These are phyloP conservation scores for Zopfia rhizophila DNA, from an alignment of 2,329 filamentous ascomycete species.

Conservation along the genomic window DNA sequence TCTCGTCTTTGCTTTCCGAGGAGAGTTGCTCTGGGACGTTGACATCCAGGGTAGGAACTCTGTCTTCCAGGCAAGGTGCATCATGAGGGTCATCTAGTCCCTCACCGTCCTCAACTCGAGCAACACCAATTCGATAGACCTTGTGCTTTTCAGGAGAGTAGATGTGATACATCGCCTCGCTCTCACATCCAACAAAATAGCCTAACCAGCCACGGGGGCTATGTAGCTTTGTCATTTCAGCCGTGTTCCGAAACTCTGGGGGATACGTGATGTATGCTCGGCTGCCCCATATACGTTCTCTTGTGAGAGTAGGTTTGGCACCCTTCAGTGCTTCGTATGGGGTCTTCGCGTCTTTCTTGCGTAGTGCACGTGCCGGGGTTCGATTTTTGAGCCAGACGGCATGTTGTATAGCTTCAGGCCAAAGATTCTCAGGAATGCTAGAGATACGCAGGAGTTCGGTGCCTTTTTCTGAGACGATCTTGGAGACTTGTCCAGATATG, in stretches of 20 bases:
- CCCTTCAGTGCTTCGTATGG: conserved; percentile 1
- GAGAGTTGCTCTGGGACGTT: background rate
- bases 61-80: conserved; percentile 7
- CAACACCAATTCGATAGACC: background rate
- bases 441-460: background rate
- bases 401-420: conserved; percentile 1
- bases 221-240: conserved; percentile 1
- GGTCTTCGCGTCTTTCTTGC: conserved; percentile 1
- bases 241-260: too few species aligned
- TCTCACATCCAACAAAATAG: conserved; percentile 3
- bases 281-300: conserved; percentile 6
- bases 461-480: background rate
- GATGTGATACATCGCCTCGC: conserved; percentile 3
- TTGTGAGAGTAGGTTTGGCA: background rate
- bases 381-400: conserved; percentile 5
- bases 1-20: conserved; percentile 1
- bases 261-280: background rate
- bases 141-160: conserved; percentile 4
- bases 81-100: conserved; percentile 4
- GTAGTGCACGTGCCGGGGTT: background rate
- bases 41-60: background rate
- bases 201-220: background rate
- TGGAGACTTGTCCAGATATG: conserved; percentile 1
- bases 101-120: conserved; percentile 1
- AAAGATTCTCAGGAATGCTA: conserved; percentile 1